A percentile compares a stretch with the other conserved stretches of the same genome.
Evolutionary conservation across 129 eudicot genomes (phyloP).

Genomic region (Lonicera japonica): DNA sequence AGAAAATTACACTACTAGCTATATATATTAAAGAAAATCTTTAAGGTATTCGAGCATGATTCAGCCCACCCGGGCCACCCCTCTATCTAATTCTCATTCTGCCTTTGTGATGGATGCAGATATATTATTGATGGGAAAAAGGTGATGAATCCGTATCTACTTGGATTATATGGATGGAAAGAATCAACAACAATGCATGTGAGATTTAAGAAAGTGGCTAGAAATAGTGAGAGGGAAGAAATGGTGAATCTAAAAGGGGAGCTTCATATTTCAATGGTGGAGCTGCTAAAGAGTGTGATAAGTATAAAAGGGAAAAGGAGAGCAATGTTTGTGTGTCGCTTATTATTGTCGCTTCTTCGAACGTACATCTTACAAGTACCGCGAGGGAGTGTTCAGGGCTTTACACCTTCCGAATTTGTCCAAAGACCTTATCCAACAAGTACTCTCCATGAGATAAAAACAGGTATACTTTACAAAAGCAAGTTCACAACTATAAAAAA

Average conservation of each 20-base stretch:
- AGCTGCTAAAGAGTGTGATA: slow-evolving; percentile 27
- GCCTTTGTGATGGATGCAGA: slow-evolving; percentile 29
- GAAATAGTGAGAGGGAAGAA: slow-evolving; percentile 13
- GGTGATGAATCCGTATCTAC: slow-evolving; percentile 39
- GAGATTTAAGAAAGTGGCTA: slow-evolving; percentile 23
- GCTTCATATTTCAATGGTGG: slow-evolving; percentile 34
- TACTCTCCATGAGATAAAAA: slow-evolving; percentile 28
- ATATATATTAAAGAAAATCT: no score
- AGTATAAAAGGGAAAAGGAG: slow-evolving; percentile 31
- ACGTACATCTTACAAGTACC: slow-evolving; percentile 31
- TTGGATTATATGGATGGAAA: slow-evolving; percentile 34
- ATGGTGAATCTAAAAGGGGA: slow-evolving; percentile 26
- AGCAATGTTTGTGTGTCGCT: slow-evolving; percentile 16
- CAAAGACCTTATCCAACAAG: slow-evolving; percentile 30
- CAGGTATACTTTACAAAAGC: slow-evolving; percentile 19
- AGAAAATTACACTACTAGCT: no score
- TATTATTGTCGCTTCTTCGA: slow-evolving; percentile 26
- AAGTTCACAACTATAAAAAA: no score
- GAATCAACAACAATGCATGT: slow-evolving; percentile 44
- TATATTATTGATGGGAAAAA: slow-evolving; percentile 48
- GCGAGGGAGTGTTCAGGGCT: slow-evolving; percentile 5
- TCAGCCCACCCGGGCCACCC: no score
- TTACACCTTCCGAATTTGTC: slow-evolving; percentile 10
- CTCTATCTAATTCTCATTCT: no score
- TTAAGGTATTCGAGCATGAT: no score